Conservation (phyloP, 2,329 filamentous ascomycete genomes). For the Hymenoscyphus infarciens region DNA sequence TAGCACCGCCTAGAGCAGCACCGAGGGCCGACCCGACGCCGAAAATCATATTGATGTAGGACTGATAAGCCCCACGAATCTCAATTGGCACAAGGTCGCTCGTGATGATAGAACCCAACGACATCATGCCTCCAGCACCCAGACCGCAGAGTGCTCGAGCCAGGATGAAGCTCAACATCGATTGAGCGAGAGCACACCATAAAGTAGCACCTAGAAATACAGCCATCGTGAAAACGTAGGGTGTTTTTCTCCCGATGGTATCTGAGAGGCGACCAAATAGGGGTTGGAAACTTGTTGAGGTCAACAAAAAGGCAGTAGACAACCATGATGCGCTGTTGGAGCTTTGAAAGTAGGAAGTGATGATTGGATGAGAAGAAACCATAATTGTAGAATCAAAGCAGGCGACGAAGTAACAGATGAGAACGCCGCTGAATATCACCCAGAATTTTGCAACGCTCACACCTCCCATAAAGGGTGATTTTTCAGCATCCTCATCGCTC, state of each 20-base stretch:
- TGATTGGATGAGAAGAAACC: constrained; percentile 76
- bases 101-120: constrained; percentile 66
- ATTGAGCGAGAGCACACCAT: constrained; percentile 65
- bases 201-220: constrained; percentile 63
- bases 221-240: constrained; percentile 61
- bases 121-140: constrained; percentile 68
- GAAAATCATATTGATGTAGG: constrained; percentile 63
- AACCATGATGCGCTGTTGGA: constrained; percentile 81
- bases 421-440: constrained; percentile 57
- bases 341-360: constrained; percentile 74
- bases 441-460: constrained; percentile 51
- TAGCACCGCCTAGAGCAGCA: constrained; percentile 65
- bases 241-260: constrained; percentile 63
- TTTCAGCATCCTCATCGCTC: constrained; percentile 18
- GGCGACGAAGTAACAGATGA: constrained; percentile 55
- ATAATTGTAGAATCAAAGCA: constrained; percentile 78
- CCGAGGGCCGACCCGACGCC: constrained; percentile 58
- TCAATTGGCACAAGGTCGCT: constrained; percentile 73
- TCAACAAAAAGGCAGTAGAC: constrained; percentile 74
- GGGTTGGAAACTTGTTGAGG: constrained; percentile 72
- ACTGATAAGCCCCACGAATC: constrained; percentile 63
- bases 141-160: constrained; percentile 69
- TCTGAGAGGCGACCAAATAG: constrained; percentile 72
- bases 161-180: constrained; percentile 66
- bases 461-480: constrained; percentile 40